Evolutionary conservation across 2,329 filamentous ascomycete genomes (phyloP).

Genomic region (Plenodomus tracheiphilus): DNA sequence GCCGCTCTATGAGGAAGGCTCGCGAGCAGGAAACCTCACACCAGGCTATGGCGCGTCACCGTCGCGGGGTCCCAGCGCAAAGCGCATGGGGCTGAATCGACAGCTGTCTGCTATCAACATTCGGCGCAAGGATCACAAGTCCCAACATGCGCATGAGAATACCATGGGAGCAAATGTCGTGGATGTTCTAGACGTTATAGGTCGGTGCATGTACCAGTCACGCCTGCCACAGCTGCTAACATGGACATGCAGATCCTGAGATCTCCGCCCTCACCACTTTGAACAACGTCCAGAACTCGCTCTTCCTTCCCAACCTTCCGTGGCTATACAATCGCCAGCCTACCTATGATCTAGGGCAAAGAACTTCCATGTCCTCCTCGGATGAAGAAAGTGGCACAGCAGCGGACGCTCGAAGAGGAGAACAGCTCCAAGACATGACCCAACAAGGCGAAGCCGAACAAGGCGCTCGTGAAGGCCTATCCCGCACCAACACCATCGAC

Average conservation of each 20-base stretch:
- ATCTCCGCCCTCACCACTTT: constrained; percentile 80
- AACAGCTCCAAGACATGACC: constrained; percentile 21
- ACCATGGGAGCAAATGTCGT: constrained; percentile 59
- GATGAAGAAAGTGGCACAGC: constrained; percentile 29
- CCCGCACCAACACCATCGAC: constrained; percentile 35
- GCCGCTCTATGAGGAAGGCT: constrained; percentile 36
- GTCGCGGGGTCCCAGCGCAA: constrained; percentile 11
- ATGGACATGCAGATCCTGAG: constrained; percentile 67
- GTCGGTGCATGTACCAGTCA: constrained; percentile 48
- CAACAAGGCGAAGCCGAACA: constrained; percentile 19
- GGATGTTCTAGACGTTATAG: constrained; percentile 70
- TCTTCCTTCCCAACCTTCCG: constrained; percentile 81
- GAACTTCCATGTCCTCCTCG: constrained; percentile 35
- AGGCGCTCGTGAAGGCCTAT: constrained; percentile 12
- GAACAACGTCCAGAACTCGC: constrained; percentile 89
- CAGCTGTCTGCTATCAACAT: constrained; percentile 33
- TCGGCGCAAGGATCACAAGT: constrained; percentile 21
- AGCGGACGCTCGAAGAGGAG: constrained; percentile 11
- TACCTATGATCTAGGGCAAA: constrained; percentile 71
- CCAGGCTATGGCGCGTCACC: constrained; percentile 19
- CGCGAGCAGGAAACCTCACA: constrained; percentile 6
- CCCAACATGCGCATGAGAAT: constrained; percentile 49
- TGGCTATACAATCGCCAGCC: constrained; percentile 73
- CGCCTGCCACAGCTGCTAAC: constrained; percentile 33
- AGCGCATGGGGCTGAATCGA: constrained; percentile 22